phyloP scores from a whole-genome alignment of 2,329 filamentous ascomycete genomes.

The Cladophialophora bantiana region DNA sequence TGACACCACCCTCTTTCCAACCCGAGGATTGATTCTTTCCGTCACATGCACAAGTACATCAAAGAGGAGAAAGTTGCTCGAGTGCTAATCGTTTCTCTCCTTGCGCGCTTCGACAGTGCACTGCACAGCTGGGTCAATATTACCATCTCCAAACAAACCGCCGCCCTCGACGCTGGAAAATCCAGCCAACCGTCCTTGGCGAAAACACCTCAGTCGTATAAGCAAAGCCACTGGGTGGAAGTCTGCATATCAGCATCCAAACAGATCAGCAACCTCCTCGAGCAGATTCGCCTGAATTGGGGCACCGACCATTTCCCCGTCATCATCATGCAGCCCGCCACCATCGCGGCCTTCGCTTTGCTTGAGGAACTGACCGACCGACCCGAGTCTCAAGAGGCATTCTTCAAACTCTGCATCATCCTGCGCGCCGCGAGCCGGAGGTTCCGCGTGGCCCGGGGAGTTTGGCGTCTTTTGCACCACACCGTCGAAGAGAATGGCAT shows the following conservation, averaged over 20 bases:
- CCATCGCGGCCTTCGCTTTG: slow-evolving; percentile 43
- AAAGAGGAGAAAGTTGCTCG: not conserved
- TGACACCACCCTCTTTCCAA: not conserved
- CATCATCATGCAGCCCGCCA: slow-evolving; percentile 44
- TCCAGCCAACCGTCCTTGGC: slow-evolving; percentile 38
- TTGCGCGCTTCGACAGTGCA: slow-evolving; percentile 16
- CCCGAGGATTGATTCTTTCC: not conserved
- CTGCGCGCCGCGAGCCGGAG: slow-evolving; percentile 41
- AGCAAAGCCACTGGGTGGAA: slow-evolving; percentile 34
- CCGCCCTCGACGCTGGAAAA: slow-evolving; percentile 22
- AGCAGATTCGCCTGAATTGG: slow-evolving; percentile 43
- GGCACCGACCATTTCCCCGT: slow-evolving; percentile 45
- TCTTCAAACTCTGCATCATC: slow-evolving; percentile 42
- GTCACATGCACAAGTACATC: not conserved
- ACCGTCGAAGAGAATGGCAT: slow-evolving; percentile 40
- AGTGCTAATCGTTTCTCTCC: not conserved
- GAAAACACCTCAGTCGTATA: slow-evolving; percentile 24
- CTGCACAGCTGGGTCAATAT: slow-evolving; percentile 39
- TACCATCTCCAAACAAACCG: slow-evolving; percentile 41
- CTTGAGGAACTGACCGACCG: slow-evolving; percentile 41
- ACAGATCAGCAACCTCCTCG: slow-evolving; percentile 40
- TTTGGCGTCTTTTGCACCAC: slow-evolving; percentile 43
- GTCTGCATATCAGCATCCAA: slow-evolving; percentile 42
- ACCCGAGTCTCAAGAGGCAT: slow-evolving; percentile 39
- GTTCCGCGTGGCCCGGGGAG: slow-evolving; percentile 42